Percentiles rank a stretch among this genome's conserved stretches.
Evolutionary conservation across 2,329 filamentous ascomycete genomes (phyloP).

Genomic region (Pleoardoris graminearum): DNA sequence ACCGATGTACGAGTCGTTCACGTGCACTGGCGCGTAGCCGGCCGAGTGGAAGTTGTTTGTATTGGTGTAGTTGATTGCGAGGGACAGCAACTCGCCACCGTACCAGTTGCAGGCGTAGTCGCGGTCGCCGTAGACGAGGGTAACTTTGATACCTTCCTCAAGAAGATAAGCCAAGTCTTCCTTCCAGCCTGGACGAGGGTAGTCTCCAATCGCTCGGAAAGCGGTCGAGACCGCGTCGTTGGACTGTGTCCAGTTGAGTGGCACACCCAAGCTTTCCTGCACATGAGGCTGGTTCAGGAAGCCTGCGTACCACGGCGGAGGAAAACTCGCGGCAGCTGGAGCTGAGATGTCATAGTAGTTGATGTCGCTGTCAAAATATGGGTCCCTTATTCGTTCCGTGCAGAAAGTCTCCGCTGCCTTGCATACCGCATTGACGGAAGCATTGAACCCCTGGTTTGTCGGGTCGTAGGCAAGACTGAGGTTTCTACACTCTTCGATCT

Average conservation of each 20-base stretch:
- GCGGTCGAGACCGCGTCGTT: constrained; percentile 48
- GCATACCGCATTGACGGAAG: constrained; percentile 48
- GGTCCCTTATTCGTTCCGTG: constrained; percentile 48
- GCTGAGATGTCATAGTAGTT: constrained; percentile 64
- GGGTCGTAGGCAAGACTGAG: constrained; percentile 55
- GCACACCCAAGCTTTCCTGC: constrained; percentile 61
- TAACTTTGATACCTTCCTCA: constrained; percentile 48
- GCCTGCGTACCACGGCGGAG: constrained; percentile 52
- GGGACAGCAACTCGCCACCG: constrained; percentile 74
- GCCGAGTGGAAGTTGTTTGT: constrained; percentile 62
- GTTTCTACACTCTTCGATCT: constrained; percentile 56
- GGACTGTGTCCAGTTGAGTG: constrained; percentile 60
- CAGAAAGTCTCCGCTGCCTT: constrained; percentile 52
- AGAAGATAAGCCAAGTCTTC: constrained; percentile 58
- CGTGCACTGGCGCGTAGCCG: constrained; percentile 72
- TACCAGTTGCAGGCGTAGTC: constrained; percentile 63
- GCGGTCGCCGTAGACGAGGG: constrained; percentile 37
- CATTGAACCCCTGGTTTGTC: constrained; percentile 47
- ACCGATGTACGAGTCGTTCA: constrained; percentile 69
- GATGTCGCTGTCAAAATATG: constrained; percentile 50
- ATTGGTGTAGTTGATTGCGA: constrained; percentile 58
- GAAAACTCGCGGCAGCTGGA: constrained; percentile 48
- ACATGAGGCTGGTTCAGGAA: constrained; percentile 62
- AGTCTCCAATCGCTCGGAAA: constrained; percentile 56
- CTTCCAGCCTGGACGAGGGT: constrained; percentile 52